Evolutionary conservation across 208 protist genomes (phyloP).

Genomic region (Leishmania tropica): DNA sequence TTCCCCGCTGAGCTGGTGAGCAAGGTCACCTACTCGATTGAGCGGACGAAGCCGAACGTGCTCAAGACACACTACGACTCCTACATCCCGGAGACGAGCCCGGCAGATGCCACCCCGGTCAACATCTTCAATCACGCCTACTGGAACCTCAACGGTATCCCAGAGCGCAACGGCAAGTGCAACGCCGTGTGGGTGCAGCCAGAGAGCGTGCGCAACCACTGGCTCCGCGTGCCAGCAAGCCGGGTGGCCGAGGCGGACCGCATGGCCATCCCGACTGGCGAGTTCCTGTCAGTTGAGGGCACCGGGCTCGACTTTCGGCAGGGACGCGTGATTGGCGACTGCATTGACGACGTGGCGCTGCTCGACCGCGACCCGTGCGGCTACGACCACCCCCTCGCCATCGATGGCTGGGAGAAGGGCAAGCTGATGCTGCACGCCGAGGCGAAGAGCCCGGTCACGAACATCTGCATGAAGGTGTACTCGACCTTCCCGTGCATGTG

Average conservation of each 20-base stretch:
- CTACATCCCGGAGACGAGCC: slow-evolving; percentile 41
- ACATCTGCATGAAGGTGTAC: slow-evolving; percentile 62
- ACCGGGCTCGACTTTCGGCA: slow-evolving; percentile 49
- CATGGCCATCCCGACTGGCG: slow-evolving; percentile 43
- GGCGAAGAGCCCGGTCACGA: slow-evolving; percentile 43
- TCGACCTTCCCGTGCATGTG: slow-evolving; percentile 63
- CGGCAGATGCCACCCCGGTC: slow-evolving; percentile 47
- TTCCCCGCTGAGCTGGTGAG: slow-evolving; percentile 53
- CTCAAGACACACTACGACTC: slow-evolving; percentile 41
- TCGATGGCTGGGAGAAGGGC: slow-evolving; percentile 46
- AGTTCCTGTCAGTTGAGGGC: slow-evolving; percentile 30
- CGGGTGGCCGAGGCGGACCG: slow-evolving; percentile 39
- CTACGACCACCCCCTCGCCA: slow-evolving; percentile 57
- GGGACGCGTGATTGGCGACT: slow-evolving; percentile 35
- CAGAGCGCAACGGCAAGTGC: slow-evolving; percentile 16
- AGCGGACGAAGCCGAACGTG: slow-evolving; percentile 29
- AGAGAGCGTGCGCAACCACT: slow-evolving; percentile 42
- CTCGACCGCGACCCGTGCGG: slow-evolving; percentile 54
- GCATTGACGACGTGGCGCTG: slow-evolving; percentile 33
- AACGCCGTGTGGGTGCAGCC: slow-evolving; percentile 8
- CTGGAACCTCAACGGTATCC: slow-evolving; percentile 75
- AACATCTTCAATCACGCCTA: slow-evolving; percentile 69
- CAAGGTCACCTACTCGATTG: slow-evolving; percentile 47
- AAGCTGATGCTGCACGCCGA: slow-evolving; percentile 49
- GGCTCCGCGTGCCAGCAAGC: slow-evolving; percentile 43